Conservation (phyloP, 805 yeast genomes). For the Clavispora carvajalis region DNA sequence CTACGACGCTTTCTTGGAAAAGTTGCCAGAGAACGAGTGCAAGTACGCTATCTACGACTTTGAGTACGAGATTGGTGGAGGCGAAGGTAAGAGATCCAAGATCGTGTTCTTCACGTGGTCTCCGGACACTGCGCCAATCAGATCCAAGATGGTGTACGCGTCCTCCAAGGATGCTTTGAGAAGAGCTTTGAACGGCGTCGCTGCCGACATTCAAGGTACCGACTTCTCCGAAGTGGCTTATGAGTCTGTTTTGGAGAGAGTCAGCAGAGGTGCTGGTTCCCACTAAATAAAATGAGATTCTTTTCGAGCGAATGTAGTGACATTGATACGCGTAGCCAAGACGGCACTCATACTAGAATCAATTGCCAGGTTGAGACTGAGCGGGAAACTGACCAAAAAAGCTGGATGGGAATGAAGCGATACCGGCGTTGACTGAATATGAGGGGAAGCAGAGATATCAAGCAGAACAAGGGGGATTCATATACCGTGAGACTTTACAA, state of each 20-base stretch:
- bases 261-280: constrained; percentile 68
- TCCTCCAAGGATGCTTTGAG: constrained; percentile 97
- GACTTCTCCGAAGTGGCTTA: constrained; percentile 95
- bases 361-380: too few relatives aligned
- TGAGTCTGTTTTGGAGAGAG: constrained; percentile 87
- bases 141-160: constrained; percentile 97
- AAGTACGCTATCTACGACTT: constrained; percentile 96
- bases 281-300: constrained; percentile 17
- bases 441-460: too few relatives aligned
- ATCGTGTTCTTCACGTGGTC: constrained; percentile 81
- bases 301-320: neutral
- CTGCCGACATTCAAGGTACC: constrained; percentile 95
- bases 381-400: too few relatives aligned
- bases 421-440: too few relatives aligned
- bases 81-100: constrained; percentile 91
- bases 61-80: constrained; percentile 83
- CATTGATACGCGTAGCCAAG: too few relatives aligned
- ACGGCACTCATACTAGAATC: too few relatives aligned
- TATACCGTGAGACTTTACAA: too few relatives aligned
- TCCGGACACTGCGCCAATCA: constrained; percentile 94
- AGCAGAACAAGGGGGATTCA: too few relatives aligned
- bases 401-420: too few relatives aligned
- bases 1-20: constrained; percentile 82
- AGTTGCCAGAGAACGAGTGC: constrained; percentile 93
- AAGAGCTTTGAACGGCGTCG: constrained; percentile 92